These are phyloP conservation scores for Lotus japonicus DNA, from an alignment of 306 rosid genomes.

Conservation along the genomic window DNA sequence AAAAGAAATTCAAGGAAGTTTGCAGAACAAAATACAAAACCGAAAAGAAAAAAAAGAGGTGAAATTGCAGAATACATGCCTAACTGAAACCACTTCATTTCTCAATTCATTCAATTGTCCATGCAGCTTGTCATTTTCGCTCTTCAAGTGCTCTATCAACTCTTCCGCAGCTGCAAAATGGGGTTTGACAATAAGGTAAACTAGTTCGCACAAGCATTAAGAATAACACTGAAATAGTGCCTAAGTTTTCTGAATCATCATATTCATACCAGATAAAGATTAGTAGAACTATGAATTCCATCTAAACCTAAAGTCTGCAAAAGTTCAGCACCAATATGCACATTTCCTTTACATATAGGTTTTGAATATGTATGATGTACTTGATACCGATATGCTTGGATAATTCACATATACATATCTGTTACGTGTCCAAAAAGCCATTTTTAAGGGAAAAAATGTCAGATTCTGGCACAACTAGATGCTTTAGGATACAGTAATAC, in stretches of 20 bases:
- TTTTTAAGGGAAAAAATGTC: neutral
- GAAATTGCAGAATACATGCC: conserved; percentile 38
- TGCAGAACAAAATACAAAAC: neutral
- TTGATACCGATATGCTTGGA: too few relatives aligned
- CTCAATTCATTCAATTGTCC: conserved; percentile 55
- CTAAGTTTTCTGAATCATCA: neutral
- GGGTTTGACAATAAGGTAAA: neutral
- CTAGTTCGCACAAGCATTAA: neutral
- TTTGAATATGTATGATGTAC: neutral
- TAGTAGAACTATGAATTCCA: neutral
- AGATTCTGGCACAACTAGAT: neutral
- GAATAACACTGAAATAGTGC: neutral
- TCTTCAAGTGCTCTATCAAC: conserved; percentile 55
- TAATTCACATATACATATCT: neutral
- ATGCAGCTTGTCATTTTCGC: conserved; percentile 51
- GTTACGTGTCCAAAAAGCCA: neutral
- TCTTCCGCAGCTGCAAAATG: conserved; percentile 71
- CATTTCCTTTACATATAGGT: neutral
- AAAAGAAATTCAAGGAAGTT: neutral
- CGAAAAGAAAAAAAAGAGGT: neutral
- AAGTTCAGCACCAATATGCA: neutral
- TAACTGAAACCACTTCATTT: conserved; percentile 52
- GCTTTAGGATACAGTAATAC: neutral
- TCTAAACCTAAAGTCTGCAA: neutral
- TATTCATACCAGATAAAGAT: neutral